Evolutionary conservation across 108 stramenopile genomes (phyloP).

Genomic region (Aurantiochytrium sp.): DNA sequence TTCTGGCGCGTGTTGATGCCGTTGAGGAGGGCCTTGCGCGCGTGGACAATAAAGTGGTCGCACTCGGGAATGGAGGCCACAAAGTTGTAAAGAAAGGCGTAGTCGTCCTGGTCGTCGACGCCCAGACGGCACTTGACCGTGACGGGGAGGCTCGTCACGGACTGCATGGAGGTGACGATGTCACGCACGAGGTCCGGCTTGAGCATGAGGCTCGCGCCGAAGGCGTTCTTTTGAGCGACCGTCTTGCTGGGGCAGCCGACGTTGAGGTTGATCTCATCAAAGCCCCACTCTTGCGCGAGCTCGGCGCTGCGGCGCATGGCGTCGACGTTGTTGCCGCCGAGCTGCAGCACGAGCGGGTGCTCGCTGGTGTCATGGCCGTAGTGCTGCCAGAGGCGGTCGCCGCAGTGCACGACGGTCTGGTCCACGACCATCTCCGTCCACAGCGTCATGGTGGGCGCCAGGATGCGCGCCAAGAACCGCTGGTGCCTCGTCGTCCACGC

Average conservation of each 20-base stretch:
- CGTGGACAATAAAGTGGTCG: constrained; percentile 90
- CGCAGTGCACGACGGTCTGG: constrained; percentile 67
- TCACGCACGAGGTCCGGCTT: constrained; percentile 77
- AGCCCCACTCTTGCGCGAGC: constrained; percentile 49
- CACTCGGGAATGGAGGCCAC: constrained; percentile 70
- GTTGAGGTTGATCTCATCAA: constrained; percentile 95
- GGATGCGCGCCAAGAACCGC: constrained; percentile 74
- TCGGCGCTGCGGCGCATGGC: constrained; percentile 67
- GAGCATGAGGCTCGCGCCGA: constrained; percentile 96
- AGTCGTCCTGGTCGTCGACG: constrained; percentile 74
- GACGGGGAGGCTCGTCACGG: constrained; percentile 69
- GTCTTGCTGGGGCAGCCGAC: constrained; percentile 95
- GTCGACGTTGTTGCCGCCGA: constrained; percentile 86
- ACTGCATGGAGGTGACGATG: constrained; percentile 64
- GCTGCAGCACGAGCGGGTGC: constrained; percentile 75
- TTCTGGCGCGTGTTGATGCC: constrained; percentile 89
- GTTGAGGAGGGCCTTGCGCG: constrained; percentile 85
- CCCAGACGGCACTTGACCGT: constrained; percentile 77
- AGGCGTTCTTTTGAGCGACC: constrained; percentile 89
- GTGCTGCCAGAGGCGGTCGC: neutral
- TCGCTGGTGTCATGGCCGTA: neutral
- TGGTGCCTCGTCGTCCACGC: constrained; percentile 96
- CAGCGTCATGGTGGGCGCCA: constrained; percentile 72
- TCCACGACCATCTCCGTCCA: constrained; percentile 98
- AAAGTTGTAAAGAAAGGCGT: constrained; percentile 71